Evolutionary conservation across 2,329 filamentous ascomycete species (phyloP).

Genomic region (Aspergillus brunneoviolaceus): DNA sequence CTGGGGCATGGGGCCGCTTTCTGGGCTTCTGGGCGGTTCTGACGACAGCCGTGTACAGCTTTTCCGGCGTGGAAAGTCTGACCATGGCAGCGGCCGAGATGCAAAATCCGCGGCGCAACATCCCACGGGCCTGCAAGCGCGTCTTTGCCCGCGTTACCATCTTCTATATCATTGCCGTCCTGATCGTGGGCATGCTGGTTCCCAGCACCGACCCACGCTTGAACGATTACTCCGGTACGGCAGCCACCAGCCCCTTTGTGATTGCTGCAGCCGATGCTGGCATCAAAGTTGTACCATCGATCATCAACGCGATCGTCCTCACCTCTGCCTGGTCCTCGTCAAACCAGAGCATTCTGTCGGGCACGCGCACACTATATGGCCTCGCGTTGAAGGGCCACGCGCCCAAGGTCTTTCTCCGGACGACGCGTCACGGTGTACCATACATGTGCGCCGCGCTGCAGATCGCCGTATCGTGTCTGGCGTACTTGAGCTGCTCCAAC

Average conservation of each 20-base stretch:
- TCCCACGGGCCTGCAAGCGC: constrained; percentile 56
- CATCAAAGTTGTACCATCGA: constrained; percentile 64
- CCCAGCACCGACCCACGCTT: constrained; percentile 49
- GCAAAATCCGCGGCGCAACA: constrained; percentile 52
- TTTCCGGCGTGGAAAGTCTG: constrained; percentile 49
- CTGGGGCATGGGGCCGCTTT: constrained; percentile 60
- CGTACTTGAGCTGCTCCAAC: constrained; percentile 46
- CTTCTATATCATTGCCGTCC: constrained; percentile 58
- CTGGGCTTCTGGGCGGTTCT: constrained; percentile 59
- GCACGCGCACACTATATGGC: constrained; percentile 53
- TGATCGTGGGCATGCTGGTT: constrained; percentile 62
- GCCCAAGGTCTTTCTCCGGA: constrained; percentile 49
- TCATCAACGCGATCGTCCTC: constrained; percentile 76
- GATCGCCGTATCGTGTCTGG: constrained; percentile 43
- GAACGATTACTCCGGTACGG: constrained; percentile 27
- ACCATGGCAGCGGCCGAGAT: constrained; percentile 58
- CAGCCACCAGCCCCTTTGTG: constrained; percentile 59
- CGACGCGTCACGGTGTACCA: constrained; percentile 42
- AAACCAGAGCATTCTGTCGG: constrained; percentile 63
- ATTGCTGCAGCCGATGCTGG: constrained; percentile 69
- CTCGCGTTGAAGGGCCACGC: constrained; percentile 52
- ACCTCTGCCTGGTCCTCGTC: constrained; percentile 69
- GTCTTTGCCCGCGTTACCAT: constrained; percentile 57
- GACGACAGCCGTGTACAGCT: constrained; percentile 40
- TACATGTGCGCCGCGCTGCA: constrained; percentile 44